Evolutionary conservation across 116 monocot species (phyloP), one percentile per base, ranked within the genome.

Genomic region (Iris pallida): DNA sequence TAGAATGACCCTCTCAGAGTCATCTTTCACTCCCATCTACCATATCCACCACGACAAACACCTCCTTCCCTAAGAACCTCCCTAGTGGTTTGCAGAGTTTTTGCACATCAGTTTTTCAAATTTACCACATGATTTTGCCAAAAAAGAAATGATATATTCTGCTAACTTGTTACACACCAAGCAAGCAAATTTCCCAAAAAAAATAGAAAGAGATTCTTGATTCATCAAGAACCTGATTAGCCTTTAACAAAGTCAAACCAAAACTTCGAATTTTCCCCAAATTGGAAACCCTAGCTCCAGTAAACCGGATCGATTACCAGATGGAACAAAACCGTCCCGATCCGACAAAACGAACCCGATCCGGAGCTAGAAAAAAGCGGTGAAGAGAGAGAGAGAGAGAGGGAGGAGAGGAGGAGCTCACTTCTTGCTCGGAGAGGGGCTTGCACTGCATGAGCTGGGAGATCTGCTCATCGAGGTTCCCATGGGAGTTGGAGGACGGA

Each of bases 391-490:
- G n/a, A n/a, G n/a, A n/a, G n/a, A n/a, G n/a, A 64, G 20, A 45
- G 40, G 49, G 45, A 53, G 66, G 20, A 42, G 53, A 68, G 70
- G 6, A 20, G 17, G 0, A 65, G 16, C 53, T 69, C 55, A 83
- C 87, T 83, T 87, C 83, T 57, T 83, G 87, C 61, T 87, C 87
- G 65, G 87, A 87, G 0, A 87, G 75, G n/a, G 87, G 87, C 75
- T 83, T 87, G 87, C 87, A 87, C 80, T 83, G 87, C 87, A 87
- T 87, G 57, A 87, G 78, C 87, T 87, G 87, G 44, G 76, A 56
- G 68, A 87, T 87, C 75, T 87, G 74, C 80, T 82, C 80, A 48
- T 87, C 86, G 55, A 87, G 63, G 72, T 80, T 75, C 30, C 82
- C 82, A 80, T 82, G 82, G 8, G 82, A 79, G 61, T 70, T 82